These are phyloP conservation scores for Leptographium galeiforme DNA, from an alignment of 2,329 filamentous ascomycete genomes.

Conservation along the genomic window DNA sequence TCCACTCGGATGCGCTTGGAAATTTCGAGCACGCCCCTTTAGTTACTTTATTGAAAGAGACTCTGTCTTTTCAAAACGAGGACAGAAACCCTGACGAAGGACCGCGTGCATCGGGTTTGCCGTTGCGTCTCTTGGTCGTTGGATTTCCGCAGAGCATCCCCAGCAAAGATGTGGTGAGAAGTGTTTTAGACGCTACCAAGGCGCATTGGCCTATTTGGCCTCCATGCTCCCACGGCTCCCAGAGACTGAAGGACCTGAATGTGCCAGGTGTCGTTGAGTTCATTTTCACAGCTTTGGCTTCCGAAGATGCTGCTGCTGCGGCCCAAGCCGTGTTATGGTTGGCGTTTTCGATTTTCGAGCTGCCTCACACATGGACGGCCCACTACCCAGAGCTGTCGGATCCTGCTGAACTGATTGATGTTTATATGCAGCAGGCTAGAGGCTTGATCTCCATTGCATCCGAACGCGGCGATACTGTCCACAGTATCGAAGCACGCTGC, in stretches of 20 bases:
- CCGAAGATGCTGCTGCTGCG: conserved; percentile 10
- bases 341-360: not conserved
- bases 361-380: not conserved
- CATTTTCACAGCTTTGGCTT: conserved; percentile 14
- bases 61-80: not conserved
- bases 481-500: conserved; percentile 38
- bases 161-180: not conserved
- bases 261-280: conserved; percentile 16
- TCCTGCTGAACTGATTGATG: conserved; percentile 28
- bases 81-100: not conserved
- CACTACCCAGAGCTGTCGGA: conserved; percentile 7
- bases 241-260: conserved; percentile 11
- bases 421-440: conserved; percentile 29
- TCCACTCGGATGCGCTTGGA: not conserved
- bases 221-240: not conserved
- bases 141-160: not conserved
- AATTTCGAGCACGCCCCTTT: conserved; percentile 22
- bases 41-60: not conserved
- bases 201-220: not conserved
- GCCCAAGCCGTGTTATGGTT: not conserved
- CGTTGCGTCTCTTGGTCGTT: not conserved
- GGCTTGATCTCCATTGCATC: conserved; percentile 34
- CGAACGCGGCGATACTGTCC: conserved; percentile 32
- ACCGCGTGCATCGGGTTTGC: not conserved
- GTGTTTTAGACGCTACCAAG: not conserved